Base-by-base conservation (phyloP, 2,329 filamentous ascomycete species). In the Colletotrichum lupini region DNA sequence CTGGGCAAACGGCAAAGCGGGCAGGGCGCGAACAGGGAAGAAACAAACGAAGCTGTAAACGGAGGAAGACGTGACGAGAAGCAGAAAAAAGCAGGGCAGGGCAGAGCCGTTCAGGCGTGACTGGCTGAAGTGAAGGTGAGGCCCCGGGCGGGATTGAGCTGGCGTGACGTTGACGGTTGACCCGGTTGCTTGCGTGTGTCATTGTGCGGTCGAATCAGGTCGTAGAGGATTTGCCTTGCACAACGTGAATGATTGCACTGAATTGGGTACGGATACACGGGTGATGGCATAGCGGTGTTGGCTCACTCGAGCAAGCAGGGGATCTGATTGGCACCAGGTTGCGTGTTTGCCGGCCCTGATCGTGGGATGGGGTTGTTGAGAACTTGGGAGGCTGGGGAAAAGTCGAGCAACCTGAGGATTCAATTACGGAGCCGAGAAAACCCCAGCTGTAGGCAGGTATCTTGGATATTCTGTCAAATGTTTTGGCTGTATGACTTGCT, bases 341-440 rank as follows among this genome's bases (percentile, higher is more conserved):
- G 71, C 67, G 71, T 71, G 67, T 73, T 69, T 70, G 61, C 67
- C 56, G 56, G 67, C 71, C 70, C 32, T 56, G 71, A 73, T 61
- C 60, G 60, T 70, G 71, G 65, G 62, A 71, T 73, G 56, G 26
- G 46, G 46, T 73, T 57, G 46, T 60, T 35, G 60, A 26, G 37
- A 30, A 26, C 42, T 49, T 49, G 55, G 19, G 67, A 70, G 67
- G 67, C 49, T 71, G 56, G 71, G 60, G 56, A 35, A 35, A 37
- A 32, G 35, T 32, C 37, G 32, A 65, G 26, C 62, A 65, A 6
- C 5, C 14, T 42, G 14, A 65, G 62, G 62, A 65, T 65, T 28
- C 59, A 68, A n/a, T 64, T 24, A 30, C 46, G n/a, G 32, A n/a
- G 49, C 30, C 28, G 30, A 67, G 30, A 16, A 55, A 22, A 56